Conservation (phyloP, 2,329 filamentous ascomycete genomes). For the Penicillium occitanis region DNA sequence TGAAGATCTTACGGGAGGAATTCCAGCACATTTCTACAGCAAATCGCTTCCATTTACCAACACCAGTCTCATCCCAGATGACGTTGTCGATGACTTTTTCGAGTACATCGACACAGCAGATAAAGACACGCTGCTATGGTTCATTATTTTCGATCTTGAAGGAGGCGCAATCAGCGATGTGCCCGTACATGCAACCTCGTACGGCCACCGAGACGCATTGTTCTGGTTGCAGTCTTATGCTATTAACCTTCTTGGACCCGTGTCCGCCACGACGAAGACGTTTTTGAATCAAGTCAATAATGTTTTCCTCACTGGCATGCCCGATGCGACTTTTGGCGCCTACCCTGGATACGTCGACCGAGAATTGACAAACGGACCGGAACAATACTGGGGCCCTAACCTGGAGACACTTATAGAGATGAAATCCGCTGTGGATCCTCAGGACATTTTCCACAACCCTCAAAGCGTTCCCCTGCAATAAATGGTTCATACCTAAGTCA, state of each 20-base stretch:
- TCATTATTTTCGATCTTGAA: slow-evolving; percentile 62
- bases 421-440: slow-evolving; percentile 56
- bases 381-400: slow-evolving; percentile 58
- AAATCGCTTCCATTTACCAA: slow-evolving; percentile 58
- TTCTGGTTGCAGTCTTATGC: slow-evolving; percentile 65
- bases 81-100: slow-evolving; percentile 53
- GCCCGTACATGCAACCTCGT: slow-evolving; percentile 58
- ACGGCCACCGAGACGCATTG: slow-evolving; percentile 63
- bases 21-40: slow-evolving; percentile 53
- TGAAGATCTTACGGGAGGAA: slow-evolving; percentile 33
- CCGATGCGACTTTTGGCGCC: slow-evolving; percentile 46
- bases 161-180: slow-evolving; percentile 62
- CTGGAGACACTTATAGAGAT: slow-evolving; percentile 49
- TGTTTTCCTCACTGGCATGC: slow-evolving; percentile 31
- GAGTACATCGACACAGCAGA: slow-evolving; percentile 52
- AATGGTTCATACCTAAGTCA: neutral
- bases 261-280: slow-evolving; percentile 49
- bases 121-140: slow-evolving; percentile 58
- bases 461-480: slow-evolving; percentile 45
- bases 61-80: slow-evolving; percentile 50
- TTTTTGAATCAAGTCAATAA: slow-evolving; percentile 57
- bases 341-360: slow-evolving; percentile 66
- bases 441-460: slow-evolving; percentile 59
- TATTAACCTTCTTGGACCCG: slow-evolving; percentile 45
- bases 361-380: slow-evolving; percentile 46